A percentile compares a stretch with the other conserved stretches of the same genome.
These are phyloP conservation scores for Ceratobasidium sp. DNA, from an alignment of 1,284 basidiomycete species.

Conservation along the genomic window DNA sequence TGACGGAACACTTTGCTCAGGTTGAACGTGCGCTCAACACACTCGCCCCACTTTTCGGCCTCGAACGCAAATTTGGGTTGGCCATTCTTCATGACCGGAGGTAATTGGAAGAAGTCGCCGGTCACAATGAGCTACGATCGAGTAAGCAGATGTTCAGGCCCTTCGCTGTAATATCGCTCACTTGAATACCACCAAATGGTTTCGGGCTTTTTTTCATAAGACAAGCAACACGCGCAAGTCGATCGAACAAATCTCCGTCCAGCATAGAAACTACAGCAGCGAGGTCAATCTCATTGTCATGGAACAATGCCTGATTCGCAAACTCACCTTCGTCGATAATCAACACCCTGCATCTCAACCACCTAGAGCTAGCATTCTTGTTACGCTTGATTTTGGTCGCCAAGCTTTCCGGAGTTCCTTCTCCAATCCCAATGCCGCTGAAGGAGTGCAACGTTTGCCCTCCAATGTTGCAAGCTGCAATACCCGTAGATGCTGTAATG, in stretches of 20 bases:
- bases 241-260: conserved; percentile 70
- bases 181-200: conserved; percentile 82
- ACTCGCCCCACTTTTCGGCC: conserved; percentile 81
- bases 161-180: conserved; percentile 47
- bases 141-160: conserved; percentile 1
- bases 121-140: conserved; percentile 81
- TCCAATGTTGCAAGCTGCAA: conserved; percentile 73
- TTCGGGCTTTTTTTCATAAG: conserved; percentile 59
- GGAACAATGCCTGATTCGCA: neutral
- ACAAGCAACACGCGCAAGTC: conserved; percentile 68
- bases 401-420: conserved; percentile 55
- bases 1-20: conserved; percentile 89
- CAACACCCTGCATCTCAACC: conserved; percentile 64
- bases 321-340: conserved; percentile 76
- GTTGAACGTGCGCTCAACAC: conserved; percentile 82
- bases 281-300: conserved; percentile 7
- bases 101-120: conserved; percentile 97
- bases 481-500: conserved; percentile 64
- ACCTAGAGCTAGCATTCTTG: conserved; percentile 58
- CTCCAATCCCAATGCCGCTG: conserved; percentile 63
- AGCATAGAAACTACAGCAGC: conserved; percentile 67
- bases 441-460: conserved; percentile 67
- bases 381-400: conserved; percentile 56
- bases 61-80: conserved; percentile 83
- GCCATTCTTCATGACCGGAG: conserved; percentile 77